Base-by-base conservation (phyloP, 352 stramenopile species). In the Plasmopara viticola region DNA sequence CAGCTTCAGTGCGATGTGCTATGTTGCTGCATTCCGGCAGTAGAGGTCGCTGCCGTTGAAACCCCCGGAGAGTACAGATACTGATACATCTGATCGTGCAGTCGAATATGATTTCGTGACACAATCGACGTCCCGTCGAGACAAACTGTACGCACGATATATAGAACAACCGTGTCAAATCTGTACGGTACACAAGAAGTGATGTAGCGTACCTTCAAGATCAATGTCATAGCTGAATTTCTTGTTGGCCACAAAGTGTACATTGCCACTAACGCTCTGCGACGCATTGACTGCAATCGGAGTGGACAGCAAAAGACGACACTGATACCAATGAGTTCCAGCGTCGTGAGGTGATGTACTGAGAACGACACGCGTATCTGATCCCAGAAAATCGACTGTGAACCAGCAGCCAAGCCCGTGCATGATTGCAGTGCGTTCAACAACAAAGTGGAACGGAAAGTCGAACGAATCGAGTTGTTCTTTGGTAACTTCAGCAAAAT, bases 331-430 rank as follows among this genome's bases (percentile, higher is more conserved):
- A 57, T 93, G 81, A 31, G 84, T 93, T 33, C 80, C 81, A 14
- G 69, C 62, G 15, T 83, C 73, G 12, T 87, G 73, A 2, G 79
- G 81, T 13, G 70, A 80, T 10, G 91, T 97, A 56, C 74, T 95
- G 12, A 98, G 76, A 43, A 91, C 76, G 7, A 97, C 74, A 6
- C 72, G 68, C 8, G 83, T 63, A 25, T 78, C 74, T 13, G 76
- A 90, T 4, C 95, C 96, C 37, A 86, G 74, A 58, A 99, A 99
- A 64, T 99, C 94, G 25, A 98, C 87, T 5, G 94, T 98, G 70
- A 99, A 99, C 97, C 97, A 99, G 58, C 95, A 97, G 17, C 94
- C 97, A 44, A 99, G 85, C 5, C 96, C 97, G 67, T 97, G 96
- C 54, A 99, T 79, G 38, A 97, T 88, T 5, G 88, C 88, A 53